Evolutionary conservation across 1,139 yeast genomes (phyloP).

Genomic region (Pichia sp.): DNA sequence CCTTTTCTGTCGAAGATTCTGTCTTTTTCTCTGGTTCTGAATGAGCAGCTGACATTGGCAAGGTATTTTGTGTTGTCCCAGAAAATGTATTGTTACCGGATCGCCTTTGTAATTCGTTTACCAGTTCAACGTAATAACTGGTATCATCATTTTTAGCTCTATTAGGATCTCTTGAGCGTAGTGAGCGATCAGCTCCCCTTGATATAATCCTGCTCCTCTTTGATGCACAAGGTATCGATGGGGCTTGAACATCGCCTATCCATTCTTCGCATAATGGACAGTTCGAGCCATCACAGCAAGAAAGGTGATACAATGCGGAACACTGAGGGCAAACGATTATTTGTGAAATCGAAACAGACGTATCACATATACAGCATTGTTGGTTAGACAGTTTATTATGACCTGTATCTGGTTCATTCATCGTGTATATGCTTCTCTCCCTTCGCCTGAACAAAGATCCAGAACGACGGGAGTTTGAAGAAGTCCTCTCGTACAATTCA

Average conservation of each 20-base stretch:
- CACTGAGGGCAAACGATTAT: slow-evolving; percentile 22
- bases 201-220: slow-evolving; percentile 6
- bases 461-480: background rate
- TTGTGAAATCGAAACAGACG: slow-evolving; percentile 7
- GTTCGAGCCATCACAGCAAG: slow-evolving; percentile 20
- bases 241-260: slow-evolving; percentile 9
- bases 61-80: too few species aligned
- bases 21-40: background rate
- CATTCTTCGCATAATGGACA: slow-evolving; percentile 22
- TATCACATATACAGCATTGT: slow-evolving; percentile 22
- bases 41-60: background rate
- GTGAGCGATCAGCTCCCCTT: background rate
- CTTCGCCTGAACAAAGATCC: background rate
- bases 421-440: background rate
- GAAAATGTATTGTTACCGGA: background rate
- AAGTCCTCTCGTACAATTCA: background rate
- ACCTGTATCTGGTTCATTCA: background rate
- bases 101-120: slow-evolving; percentile 20
- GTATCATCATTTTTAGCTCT: slow-evolving; percentile 18
- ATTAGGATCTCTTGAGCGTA: background rate
- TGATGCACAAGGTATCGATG: slow-evolving; percentile 15
- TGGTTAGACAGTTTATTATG: slow-evolving; percentile 13
- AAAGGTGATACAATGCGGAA: slow-evolving; percentile 19
- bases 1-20: slow-evolving; percentile 1
- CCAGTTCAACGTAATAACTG: slow-evolving; percentile 27